Conservation (phyloP, 768 basidiomycete species). For the Tricholoma saponaceum region DNA sequence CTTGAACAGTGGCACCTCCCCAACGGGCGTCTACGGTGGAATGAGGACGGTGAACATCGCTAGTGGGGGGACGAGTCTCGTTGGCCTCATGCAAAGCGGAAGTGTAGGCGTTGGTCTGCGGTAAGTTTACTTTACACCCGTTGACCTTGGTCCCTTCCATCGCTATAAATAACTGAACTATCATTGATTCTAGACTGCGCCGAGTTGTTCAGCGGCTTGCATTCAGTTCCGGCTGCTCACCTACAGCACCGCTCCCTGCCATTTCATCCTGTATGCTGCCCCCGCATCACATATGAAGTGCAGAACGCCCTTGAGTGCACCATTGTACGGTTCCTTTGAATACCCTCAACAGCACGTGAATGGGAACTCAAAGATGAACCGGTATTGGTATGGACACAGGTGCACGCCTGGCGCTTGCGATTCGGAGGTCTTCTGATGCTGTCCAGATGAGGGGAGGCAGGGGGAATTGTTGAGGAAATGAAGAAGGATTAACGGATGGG, state of each 20-base stretch:
- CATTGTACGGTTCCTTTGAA: conserved; percentile 6
- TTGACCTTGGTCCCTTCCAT: background rate
- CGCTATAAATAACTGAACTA: conserved; percentile 3
- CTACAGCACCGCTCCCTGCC: conserved; percentile 37
- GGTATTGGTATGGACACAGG: background rate
- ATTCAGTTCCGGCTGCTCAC: conserved; percentile 29
- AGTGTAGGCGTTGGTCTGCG: conserved; percentile 36
- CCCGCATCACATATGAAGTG: conserved; percentile 4
- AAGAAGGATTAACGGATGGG: conserved; percentile 29
- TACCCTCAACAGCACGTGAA: background rate
- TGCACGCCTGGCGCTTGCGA: background rate
- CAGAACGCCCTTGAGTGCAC: conserved; percentile 8
- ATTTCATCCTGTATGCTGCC: conserved; percentile 20
- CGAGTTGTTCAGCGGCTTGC: conserved; percentile 33
- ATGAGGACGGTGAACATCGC: conserved; percentile 13
- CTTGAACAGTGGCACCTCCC: conserved; percentile 20
- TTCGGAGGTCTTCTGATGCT: background rate
- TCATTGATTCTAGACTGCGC: conserved; percentile 29
- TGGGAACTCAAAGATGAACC: background rate
- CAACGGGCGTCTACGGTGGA: conserved; percentile 8
- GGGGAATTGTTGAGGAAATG: conserved; percentile 38
- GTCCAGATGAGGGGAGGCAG: conserved; percentile 16
- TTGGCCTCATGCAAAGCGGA: conserved; percentile 54
- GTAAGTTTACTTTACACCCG: conserved; percentile 13
- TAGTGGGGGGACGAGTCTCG: conserved; percentile 35